Evolutionary conservation across 202 grass and related monocot species (phyloP), one percentile per base, ranked within the genome.

Genomic region (Setaria viridis): DNA sequence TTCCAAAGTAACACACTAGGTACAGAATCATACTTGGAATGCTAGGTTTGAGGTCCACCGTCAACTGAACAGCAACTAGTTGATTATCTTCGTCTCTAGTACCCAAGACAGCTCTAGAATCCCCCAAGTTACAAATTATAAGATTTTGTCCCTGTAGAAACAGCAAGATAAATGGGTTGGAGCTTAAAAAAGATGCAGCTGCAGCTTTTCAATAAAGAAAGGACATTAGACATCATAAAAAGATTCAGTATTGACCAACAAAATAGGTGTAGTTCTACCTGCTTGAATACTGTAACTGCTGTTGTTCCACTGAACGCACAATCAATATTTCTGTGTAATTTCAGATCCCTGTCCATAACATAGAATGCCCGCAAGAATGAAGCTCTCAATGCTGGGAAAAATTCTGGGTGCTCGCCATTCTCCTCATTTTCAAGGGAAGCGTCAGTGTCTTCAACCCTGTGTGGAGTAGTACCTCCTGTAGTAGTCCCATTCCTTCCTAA

Each of bases 91-190:
- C 21, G 83, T 90, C 89, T 88, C 94, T 91, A 54, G 94, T 93
- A 46, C 87, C 91, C 57, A 97, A 78, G 62, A 97, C 74, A 72
- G 94, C 94, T 88, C 94, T 90, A 3, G 94, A 96, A 63, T 96
- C 94, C 56, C 94, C 94, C 65, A 96, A 88, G 48, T 96, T 97
- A 29, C 91, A 89, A 76, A 97, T 88, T 45, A 97, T 70, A 70
- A 97, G 77, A 80, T 97, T 77, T 69, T 73, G 42, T 49, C 89
- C 91, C 94, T 97, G 75, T 12, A 89, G 19, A 89, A 81, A 47
- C n/a, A 86, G 12, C 34, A 89, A 85, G 20, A 50, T 25, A 85
- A 51, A 66, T 4, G 35, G 29, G 41, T 0, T 48, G 47, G 43
- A 64, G 62, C 30, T 82, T 48, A 55, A 67, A 64, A 51, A 7